phyloP scores from a whole-genome alignment of 148 eudicot genomes.

The Salicornia ramosissima region DNA sequence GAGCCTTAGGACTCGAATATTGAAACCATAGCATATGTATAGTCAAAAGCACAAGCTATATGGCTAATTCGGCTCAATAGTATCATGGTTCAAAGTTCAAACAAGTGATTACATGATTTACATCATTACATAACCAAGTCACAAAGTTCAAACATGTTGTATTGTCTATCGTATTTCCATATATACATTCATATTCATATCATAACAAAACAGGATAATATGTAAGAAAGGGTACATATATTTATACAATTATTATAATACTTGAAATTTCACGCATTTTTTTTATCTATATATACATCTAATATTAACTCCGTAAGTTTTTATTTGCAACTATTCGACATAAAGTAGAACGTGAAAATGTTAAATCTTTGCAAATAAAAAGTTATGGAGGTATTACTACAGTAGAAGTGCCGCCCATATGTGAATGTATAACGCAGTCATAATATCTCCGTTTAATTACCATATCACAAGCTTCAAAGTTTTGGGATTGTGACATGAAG shows the following conservation, averaged over 20 bases:
- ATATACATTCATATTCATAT: background rate
- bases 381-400: too few species aligned
- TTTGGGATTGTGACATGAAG: slow-evolving; percentile 53
- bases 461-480: slow-evolving; percentile 21
- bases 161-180: background rate
- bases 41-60: background rate
- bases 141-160: background rate
- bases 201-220: background rate
- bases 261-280: background rate
- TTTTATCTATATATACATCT: background rate
- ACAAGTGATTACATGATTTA: background rate
- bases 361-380: too few species aligned
- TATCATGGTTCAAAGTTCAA: background rate
- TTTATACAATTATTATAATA: background rate
- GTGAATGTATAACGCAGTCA: background rate
- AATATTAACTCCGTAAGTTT: too few species aligned
- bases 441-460: background rate
- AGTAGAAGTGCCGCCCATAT: too few species aligned
- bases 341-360: too few species aligned
- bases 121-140: background rate
- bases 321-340: too few species aligned
- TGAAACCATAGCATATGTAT: too few species aligned
- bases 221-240: background rate
- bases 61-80: background rate
- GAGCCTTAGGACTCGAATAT: too few species aligned